Evolutionary conservation across 2,329 filamentous ascomycete species (phyloP), one percentile per base, ranked within the genome.

Genomic region (Trichoderma breve): DNA sequence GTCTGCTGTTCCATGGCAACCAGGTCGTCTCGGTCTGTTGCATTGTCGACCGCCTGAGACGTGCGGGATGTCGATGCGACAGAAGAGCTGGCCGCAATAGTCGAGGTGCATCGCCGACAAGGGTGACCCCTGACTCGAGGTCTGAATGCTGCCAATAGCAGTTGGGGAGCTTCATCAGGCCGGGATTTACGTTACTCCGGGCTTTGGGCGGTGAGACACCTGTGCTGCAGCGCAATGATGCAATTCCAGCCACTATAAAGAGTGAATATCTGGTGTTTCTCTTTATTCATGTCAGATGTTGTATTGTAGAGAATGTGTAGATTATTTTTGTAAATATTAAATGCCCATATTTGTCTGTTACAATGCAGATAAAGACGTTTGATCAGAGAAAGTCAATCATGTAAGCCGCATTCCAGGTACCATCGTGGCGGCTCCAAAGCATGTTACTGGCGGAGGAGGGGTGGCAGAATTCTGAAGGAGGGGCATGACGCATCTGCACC

Each of bases 1-100:
- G 87, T 89, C 76, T 88, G 85, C 84, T 90, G 87, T 84, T 91
- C 89, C 89, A 91, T 91, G 78, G 81, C 81, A 78, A 78, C 74
- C 77, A 76, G 73, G 70, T 75, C 67, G 65, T 70, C 73, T 73
- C 70, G 73, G 71, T 74, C 75, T 73, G 77, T 75, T 73, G 78
- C 79, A 80, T 80, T 70, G 75, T 76, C 73, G 74, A 78, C 73
- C 58, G 70, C 51, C 39, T n/a, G 58, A 64, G 60, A 64, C 67
- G 61, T 57, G 58, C n/a, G 43, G 71, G 51, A 64, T 39, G 71
- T 64, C 58, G 28, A 72, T 68, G 63, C 64, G 51, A 30, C 64
- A 53, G 70, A 39, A 39, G 28, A 51, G 70, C 70, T 71, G 70
- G 62, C 62, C 61, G 61, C 70, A 67, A 65, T 32, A 12, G 53